Evolutionary conservation across 176 grass and related monocot species (phyloP), one percentile per base, ranked within the genome.

Genomic region (Ananas comosus): DNA sequence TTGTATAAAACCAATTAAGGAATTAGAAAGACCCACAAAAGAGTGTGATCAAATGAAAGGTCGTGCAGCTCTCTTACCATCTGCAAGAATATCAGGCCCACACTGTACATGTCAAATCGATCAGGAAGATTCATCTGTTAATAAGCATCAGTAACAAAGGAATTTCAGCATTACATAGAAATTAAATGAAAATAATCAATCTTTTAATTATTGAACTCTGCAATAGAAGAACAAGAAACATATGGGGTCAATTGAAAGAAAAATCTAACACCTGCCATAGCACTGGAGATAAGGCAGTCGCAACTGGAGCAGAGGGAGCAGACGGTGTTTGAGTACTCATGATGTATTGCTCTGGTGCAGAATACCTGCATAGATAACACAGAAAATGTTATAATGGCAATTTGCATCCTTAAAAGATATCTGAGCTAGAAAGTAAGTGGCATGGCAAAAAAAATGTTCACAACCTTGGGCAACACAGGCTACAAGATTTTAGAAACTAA

Each of bases 281-380:
- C 48, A 99, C 90, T 53, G 94, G 94, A 70, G 94, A 99, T 68
- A 99, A 82, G 54, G 94, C 88, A 70, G 94, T 74, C 73, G 90
- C 90, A 63, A 99, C 94, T 53, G 94, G 94, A 88, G 76, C 94
- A 78, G 94, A 91, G 64, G 94, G 94, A 76, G 89, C 89, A 23
- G 94, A 99, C 67, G 94, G 94, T 64, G 94, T 99, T 74, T 99
- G 90, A 3, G 94, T 99, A 64, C 94, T 99, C 94, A 99, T 99
- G 68, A 91, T 99, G 78, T 99, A 99, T 77, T 99, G 94, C 72
- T 99, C 94, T 17, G 94, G 94, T 78, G 94, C 94, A 53, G 94
- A 69, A 93, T 93, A 99, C 78, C 94, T 99, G 78, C 42, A 73
- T 80, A 66, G 11, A 42, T 71, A 23, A 4, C 33, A 42, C 33